Conservation (phyloP, 257 asterid species). For the Gentiana macrophylla region DNA sequence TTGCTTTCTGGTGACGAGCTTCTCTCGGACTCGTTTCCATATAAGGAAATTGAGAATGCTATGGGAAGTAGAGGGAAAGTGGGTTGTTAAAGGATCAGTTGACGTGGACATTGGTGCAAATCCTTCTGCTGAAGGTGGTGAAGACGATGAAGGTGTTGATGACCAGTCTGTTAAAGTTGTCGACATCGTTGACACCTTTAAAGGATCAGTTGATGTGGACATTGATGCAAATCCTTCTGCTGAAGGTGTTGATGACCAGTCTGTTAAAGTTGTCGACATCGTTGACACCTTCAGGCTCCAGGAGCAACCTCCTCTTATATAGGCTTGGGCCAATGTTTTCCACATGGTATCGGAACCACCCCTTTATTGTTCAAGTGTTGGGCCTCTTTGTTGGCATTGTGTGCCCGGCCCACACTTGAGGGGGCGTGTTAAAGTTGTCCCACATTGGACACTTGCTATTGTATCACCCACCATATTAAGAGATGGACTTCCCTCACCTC, state of each 20-base stretch:
- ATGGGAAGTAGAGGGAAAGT: slow-evolving; percentile 95
- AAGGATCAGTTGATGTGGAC: slow-evolving; percentile 62
- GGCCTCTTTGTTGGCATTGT: no score
- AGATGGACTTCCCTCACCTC: no score
- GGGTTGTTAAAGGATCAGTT: slow-evolving; percentile 63
- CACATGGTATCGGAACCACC: no score
- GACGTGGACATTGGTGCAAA: slow-evolving; percentile 88
- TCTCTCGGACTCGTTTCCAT: slow-evolving; percentile 89
- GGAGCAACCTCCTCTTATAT: slow-evolving; percentile 15
- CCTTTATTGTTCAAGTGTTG: no score
- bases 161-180: slow-evolving; percentile 59
- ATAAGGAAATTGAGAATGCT: slow-evolving; percentile 66
- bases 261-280: slow-evolving; percentile 65
- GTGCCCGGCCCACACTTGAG: no score
- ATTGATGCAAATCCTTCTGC: slow-evolving; percentile 96
- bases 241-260: slow-evolving; percentile 68
- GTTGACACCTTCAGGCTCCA: slow-evolving; percentile 94
- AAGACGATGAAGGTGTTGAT: slow-evolving; percentile 75
- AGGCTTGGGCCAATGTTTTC: no score
- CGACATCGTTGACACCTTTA: slow-evolving; percentile 79
- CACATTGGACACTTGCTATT: no score
- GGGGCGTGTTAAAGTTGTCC: no score
- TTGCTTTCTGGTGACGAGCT: slow-evolving; percentile 69
- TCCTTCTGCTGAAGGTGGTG: slow-evolving; percentile 83
- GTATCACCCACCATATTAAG: no score